These are phyloP conservation scores for Yarrowia phangngaensis DNA, from an alignment of 805 yeast species.

Conservation along the genomic window DNA sequence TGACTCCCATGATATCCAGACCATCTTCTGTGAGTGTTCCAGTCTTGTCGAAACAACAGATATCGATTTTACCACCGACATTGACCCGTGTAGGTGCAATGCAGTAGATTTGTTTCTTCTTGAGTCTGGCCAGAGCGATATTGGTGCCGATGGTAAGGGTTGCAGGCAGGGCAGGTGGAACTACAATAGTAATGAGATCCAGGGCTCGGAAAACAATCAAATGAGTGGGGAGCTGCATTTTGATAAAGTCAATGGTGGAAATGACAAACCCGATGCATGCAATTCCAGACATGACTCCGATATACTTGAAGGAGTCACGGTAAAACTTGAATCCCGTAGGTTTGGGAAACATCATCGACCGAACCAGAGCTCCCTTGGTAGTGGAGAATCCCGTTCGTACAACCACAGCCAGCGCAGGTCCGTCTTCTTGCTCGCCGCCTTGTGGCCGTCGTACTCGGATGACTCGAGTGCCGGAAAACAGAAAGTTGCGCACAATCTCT, in stretches of 20 bases:
- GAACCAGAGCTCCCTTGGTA: conserved; percentile 86
- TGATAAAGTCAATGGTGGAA: conserved; percentile 77
- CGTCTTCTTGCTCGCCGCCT: conserved; percentile 46
- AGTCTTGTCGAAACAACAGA: conserved; percentile 91
- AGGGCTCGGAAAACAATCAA: conserved; percentile 82
- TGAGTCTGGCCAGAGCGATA: conserved; percentile 76
- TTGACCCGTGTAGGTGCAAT: conserved; percentile 93
- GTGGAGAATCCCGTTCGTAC: conserved; percentile 90
- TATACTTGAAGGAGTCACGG: conserved; percentile 89
- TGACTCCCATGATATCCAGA: conserved; percentile 74
- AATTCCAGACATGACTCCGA: conserved; percentile 86
- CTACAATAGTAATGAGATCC: conserved; percentile 92
- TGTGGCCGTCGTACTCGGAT: conserved; percentile 72
- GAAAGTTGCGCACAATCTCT: conserved; percentile 64
- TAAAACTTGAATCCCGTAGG: conserved; percentile 92
- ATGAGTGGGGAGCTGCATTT: conserved; percentile 63
- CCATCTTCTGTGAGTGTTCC: conserved; percentile 98
- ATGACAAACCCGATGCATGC: conserved; percentile 81
- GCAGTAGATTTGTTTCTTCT: conserved; percentile 69
- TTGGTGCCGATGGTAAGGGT: conserved; percentile 95
- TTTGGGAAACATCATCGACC: conserved; percentile 96
- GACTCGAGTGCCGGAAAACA: conserved; percentile 86
- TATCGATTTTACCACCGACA: conserved; percentile 91
- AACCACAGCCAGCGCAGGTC: conserved; percentile 81
- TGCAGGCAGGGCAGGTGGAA: conserved; percentile 98